Percentiles rank a stretch among this genome's conserved stretches.
phyloP scores from a whole-genome alignment of 225 moss, liverwort and hornwort species.

The Polytrichum formosum region DNA sequence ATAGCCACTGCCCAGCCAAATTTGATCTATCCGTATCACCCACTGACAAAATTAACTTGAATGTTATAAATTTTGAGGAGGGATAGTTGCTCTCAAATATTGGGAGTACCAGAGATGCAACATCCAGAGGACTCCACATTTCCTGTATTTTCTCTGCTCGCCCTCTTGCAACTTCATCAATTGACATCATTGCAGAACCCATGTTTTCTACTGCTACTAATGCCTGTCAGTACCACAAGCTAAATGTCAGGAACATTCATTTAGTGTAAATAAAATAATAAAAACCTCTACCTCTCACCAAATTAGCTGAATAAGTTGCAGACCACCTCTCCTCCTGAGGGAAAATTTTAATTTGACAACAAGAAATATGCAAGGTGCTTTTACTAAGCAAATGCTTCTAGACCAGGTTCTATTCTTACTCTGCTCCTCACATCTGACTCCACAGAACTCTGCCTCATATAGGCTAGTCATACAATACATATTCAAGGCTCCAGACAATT shows the following conservation, averaged over 20 bases:
- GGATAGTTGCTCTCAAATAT: slow-evolving; percentile 65
- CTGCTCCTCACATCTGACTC: too few species aligned
- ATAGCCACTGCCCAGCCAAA: slow-evolving; percentile 51
- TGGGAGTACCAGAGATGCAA: slow-evolving; percentile 67
- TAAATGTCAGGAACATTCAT: too few species aligned
- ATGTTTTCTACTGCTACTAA: slow-evolving; percentile 23
- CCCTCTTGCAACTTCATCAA: slow-evolving; percentile 46
- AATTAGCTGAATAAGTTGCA: too few species aligned
- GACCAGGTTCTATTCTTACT: too few species aligned
- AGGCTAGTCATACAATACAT: neutral
- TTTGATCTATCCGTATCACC: slow-evolving; percentile 43
- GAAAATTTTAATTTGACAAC: too few species aligned
- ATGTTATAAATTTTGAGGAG: slow-evolving; percentile 55
- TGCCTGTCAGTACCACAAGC: slow-evolving; percentile 30
- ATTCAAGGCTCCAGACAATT: slow-evolving; percentile 8
- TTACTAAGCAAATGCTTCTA: too few species aligned
- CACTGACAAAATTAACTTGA: slow-evolving; percentile 73
- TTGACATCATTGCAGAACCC: slow-evolving; percentile 36
- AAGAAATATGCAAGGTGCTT: too few species aligned
- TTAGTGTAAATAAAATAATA: too few species aligned
- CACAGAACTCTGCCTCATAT: too few species aligned
- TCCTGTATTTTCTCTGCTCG: slow-evolving; percentile 59
- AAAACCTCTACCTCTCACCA: neutral
- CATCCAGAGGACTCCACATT: slow-evolving; percentile 75
- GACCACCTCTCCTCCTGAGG: too few species aligned